phyloP scores from a whole-genome alignment of 192 early-diverging fungal genomes.

The Obelidium mucronatum region DNA sequence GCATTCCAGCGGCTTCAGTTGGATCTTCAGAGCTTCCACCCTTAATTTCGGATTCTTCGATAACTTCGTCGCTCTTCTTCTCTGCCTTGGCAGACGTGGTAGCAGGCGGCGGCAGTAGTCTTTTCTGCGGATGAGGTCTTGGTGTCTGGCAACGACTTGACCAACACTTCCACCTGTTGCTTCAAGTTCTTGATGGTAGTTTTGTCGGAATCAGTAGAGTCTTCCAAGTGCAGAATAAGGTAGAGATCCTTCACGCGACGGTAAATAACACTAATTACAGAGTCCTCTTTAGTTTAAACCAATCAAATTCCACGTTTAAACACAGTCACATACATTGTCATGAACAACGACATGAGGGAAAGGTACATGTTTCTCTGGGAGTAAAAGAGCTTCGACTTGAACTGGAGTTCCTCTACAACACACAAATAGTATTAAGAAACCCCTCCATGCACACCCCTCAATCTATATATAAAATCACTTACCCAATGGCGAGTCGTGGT shows the following conservation, averaged over 20 bases:
- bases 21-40: neutral
- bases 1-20: constrained; percentile 22
- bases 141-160: constrained; percentile 21
- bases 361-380: constrained; percentile 60
- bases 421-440: neutral
- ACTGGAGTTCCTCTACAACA: constrained; percentile 38
- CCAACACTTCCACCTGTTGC: constrained; percentile 31
- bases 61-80: neutral
- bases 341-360: constrained; percentile 56
- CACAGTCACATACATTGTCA: constrained; percentile 49
- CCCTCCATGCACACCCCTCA: neutral
- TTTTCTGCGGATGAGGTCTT: neutral
- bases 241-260: constrained; percentile 56
- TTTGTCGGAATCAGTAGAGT: constrained; percentile 14
- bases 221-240: constrained; percentile 38
- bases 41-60: constrained; percentile 14
- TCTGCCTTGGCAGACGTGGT: constrained; percentile 3
- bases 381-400: constrained; percentile 52
- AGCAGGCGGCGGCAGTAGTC: neutral
- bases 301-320: neutral
- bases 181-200: constrained; percentile 35
- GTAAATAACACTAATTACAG: constrained; percentile 44
- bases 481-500: constrained; percentile 31
- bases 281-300: neutral
- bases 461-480: neutral